These are phyloP conservation scores for Lentinus tigrinus DNA, from an alignment of 768 basidiomycete species.

Conservation along the genomic window DNA sequence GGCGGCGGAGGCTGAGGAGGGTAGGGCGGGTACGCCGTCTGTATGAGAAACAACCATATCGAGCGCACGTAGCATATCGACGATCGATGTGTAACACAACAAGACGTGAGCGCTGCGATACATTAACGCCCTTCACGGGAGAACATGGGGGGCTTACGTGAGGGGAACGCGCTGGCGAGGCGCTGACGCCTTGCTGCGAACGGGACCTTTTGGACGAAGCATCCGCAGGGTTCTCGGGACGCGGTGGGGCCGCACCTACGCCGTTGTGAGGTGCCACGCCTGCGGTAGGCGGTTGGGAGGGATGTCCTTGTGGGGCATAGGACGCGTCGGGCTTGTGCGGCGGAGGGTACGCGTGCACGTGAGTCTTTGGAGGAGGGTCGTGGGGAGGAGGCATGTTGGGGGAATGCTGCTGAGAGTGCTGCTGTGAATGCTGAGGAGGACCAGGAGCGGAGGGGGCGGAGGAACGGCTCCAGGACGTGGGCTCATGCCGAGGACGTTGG, in stretches of 20 bases:
- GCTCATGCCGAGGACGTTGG: constrained; percentile 37
- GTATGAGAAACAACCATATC: constrained; percentile 2
- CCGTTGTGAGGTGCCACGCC: constrained; percentile 20
- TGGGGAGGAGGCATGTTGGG: constrained; percentile 25
- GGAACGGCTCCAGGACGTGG: constrained; percentile 22
- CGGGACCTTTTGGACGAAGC: constrained; percentile 18
- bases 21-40: constrained; percentile 42
- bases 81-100: constrained; percentile 13
- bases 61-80: constrained; percentile 12
- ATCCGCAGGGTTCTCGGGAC: constrained; percentile 21
- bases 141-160: constrained; percentile 42
- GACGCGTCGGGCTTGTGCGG: constrained; percentile 48
- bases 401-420: constrained; percentile 13
- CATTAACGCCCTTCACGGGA: constrained; percentile 20
- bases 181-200: constrained; percentile 30
- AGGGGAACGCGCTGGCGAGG: constrained; percentile 47
- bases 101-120: constrained; percentile 20
- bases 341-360: constrained; percentile 18
- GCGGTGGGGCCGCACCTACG: constrained; percentile 18
- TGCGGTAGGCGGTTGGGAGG: constrained; percentile 19
- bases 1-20: constrained; percentile 39
- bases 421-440: too few species aligned
- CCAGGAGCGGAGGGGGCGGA: constrained; percentile 7
- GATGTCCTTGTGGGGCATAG: constrained; percentile 48
- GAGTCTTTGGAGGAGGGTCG: constrained; percentile 21